A percentile compares a stretch with the other conserved stretches of the same genome.
Conservation (phyloP, 495 filamentous ascomycete species). For the Penicillium odoratum region DNA sequence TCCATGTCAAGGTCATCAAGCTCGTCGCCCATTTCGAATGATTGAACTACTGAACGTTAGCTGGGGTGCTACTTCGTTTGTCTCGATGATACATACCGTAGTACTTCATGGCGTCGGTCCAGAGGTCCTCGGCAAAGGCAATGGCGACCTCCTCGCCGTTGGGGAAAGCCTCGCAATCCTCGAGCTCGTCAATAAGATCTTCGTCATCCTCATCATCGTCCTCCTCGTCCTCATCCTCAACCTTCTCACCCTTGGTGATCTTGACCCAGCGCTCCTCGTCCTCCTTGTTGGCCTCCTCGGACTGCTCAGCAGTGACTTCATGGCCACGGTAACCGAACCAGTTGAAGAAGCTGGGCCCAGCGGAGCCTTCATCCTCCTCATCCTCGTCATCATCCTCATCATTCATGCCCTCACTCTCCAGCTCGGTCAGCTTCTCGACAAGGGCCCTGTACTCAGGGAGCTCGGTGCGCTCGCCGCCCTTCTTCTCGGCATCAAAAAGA, state of each 20-base stretch:
- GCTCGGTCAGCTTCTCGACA: constrained; percentile 44
- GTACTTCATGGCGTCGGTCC: constrained; percentile 82
- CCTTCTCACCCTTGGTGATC: constrained; percentile 53
- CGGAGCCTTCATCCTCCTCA: constrained; percentile 58
- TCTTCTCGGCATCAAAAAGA: constrained; percentile 64
- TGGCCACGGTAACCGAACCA: constrained; percentile 78
- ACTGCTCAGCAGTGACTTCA: constrained; percentile 68
- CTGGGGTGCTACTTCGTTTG: constrained; percentile 4
- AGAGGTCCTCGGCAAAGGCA: constrained; percentile 80
- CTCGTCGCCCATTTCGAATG: constrained; percentile 30
- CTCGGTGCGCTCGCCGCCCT: constrained; percentile 33
- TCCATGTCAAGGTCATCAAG: constrained; percentile 39
- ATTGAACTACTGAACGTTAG: constrained; percentile 31
- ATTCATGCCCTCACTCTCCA: constrained; percentile 27
- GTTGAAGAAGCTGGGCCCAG: constrained; percentile 75
- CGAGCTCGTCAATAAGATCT: constrained; percentile 54
- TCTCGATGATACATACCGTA: constrained; percentile 65
- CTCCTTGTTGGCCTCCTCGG: constrained; percentile 53
- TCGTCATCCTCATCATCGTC: constrained; percentile 52
- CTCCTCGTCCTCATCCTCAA: constrained; percentile 41
- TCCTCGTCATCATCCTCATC: constrained; percentile 52
- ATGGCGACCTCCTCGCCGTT: constrained; percentile 78
- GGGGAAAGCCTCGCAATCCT: constrained; percentile 74
- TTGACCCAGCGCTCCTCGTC: constrained; percentile 59
- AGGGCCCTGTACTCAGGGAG: constrained; percentile 54